Base-by-base conservation (phyloP, 352 stramenopile genomes). In the Pythium periplocum region DNA sequence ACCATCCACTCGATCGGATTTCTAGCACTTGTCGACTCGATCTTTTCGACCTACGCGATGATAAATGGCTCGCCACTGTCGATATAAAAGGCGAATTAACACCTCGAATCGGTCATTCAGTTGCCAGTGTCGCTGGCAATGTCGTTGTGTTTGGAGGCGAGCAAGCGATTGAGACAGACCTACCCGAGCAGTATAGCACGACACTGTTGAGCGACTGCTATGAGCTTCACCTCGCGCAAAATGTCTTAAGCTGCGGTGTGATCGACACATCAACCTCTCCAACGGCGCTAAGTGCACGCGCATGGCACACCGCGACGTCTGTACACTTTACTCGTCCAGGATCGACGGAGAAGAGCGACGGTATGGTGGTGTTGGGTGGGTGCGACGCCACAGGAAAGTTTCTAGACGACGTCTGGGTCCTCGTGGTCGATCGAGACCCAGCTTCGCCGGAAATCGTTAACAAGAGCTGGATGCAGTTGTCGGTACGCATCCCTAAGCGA, bases 141-240 rank as follows among this genome's bases (percentile, higher is more conserved):
- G 67, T 61, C 3, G 77, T 79, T 38, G 57, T 72, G 0, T 92
- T 92, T 61, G 82, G 82, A 11, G 82, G 82, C 4, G 75, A 90
- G 32, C 39, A 48, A 43, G 45, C 40, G 42, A 50, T 6, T 26
- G 17, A 34, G 5, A 3, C 10, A 37, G 44, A 11, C 6, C 46
- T 32, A 26, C 17, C 17, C 17, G 17, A 26, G 17, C 17, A 26
- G 17, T 26, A 26, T 26, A 26, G 17, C 17, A 37, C 33, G 45
- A 4, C 48, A 6, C 38, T 58, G n/a, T 61, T 69, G 17, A 67
- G 66, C 26, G 75, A 83, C 39, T 55, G 74, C 35, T 68, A 75
- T 45, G 61, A 77, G 49, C 55, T 89, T 34, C 73, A 58, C 10
- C 76, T 73, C 44, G 38, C 52, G 2, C 39, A 82, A 4, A 74